Evolutionary conservation across 179 eudicot genomes (phyloP), one percentile per base, ranked within the genome.

Genomic region (Spergularia azorica): DNA sequence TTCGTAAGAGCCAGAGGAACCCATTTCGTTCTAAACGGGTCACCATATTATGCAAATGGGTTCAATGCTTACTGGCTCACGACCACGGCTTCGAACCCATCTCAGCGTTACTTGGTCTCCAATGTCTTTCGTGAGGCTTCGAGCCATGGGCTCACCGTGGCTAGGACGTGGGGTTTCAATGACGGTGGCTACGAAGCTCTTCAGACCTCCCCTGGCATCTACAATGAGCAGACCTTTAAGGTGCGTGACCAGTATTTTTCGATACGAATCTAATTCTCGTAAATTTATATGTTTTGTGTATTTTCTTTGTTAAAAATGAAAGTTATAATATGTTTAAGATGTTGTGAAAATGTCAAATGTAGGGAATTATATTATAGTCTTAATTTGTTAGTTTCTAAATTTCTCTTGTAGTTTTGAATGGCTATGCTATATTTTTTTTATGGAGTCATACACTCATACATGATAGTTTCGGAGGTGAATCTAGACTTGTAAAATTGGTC

Each of bases 11-110:
- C 77, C 6, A 88, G 89, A 75, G 98, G 97, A 74, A 82, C 87
- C 66, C 92, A 91, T 13, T 90, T 94, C 74, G 36, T 88, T 69
- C 52, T 88, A 48, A 92, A 94, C 82, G 98, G 97, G 2, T 77
- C 80, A 59, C 96, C 91, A 9, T 94, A 80, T 62, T 94, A 89
- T 76, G 98, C 94, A 76, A 89, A 94, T 84, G 98, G 98, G 56
- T 94, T 94, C 86, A 94, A 94, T 84, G 98, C 98, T 15, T 94
- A 94, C 75, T 94, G 98, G 98, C 80, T 94, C 26, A 94, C 92
- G 98, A 86, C 88, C 79, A 79, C 83, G 58, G 97, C 91, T 51
- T 80, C 97, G 20, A 89, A 94, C 75, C 91, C 96, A 43, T 89
- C 94, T 74, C 94, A 89, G 74, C 89, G 93, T 57, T 77, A 74